Evolutionary conservation across 1,284 basidiomycete species (phyloP).

Genomic region (Trichosporon sp.): DNA sequence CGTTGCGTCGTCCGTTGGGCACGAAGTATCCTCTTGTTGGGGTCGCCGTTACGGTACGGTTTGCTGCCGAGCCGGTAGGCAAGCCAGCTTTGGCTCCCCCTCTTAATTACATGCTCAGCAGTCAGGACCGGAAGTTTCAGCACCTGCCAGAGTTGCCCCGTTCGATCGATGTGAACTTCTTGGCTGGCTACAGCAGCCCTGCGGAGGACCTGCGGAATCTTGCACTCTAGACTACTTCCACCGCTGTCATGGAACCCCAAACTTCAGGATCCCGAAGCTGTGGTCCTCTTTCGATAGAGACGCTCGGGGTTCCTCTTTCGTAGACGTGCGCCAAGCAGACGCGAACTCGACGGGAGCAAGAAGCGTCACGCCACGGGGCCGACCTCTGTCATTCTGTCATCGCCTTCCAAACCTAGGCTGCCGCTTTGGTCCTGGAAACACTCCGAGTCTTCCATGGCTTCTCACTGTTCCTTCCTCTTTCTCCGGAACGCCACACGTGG

Average conservation of each 20-base stretch:
- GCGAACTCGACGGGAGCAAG: background rate
- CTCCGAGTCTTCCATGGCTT: background rate
- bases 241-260: background rate
- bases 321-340: background rate
- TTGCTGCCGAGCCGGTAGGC: background rate
- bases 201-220: no score
- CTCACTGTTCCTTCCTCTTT: background rate
- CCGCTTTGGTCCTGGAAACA: background rate
- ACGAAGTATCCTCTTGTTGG: conserved; percentile 1
- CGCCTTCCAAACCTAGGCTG: background rate
- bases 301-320: no score
- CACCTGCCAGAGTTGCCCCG: background rate
- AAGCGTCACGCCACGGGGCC: background rate
- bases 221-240: no score
- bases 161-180: no score
- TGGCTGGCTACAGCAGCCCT: no score
- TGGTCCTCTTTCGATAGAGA: background rate
- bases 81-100: background rate
- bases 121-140: background rate
- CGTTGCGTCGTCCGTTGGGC: background rate
- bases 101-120: background rate
- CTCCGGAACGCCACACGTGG: background rate
- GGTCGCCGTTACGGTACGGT: background rate
- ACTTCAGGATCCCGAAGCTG: background rate
- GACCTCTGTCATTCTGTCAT: background rate